phyloP scores from a whole-genome alignment of 805 yeast genomes.

The Starmerella riodocensis region DNA sequence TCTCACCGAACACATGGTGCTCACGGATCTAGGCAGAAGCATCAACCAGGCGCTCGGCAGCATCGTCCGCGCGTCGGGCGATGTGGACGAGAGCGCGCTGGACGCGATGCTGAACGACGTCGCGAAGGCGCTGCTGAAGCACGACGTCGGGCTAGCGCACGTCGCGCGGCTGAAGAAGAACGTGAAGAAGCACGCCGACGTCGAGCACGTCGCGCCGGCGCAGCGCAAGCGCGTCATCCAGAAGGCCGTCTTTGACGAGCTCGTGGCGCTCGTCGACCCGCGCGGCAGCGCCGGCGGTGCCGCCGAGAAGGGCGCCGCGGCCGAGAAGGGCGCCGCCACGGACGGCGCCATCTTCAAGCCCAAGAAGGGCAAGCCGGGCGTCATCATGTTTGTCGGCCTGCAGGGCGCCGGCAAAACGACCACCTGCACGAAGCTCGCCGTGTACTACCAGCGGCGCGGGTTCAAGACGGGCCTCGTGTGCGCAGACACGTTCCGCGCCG shows the following conservation, averaged over 20 bases:
- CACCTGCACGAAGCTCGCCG: slow-evolving; percentile 91
- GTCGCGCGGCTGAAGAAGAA: slow-evolving; percentile 67
- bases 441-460: slow-evolving; percentile 83
- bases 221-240: slow-evolving; percentile 74
- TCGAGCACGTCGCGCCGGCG: slow-evolving; percentile 38
- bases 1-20: slow-evolving; percentile 39
- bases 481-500: slow-evolving; percentile 99
- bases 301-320: background rate
- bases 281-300: slow-evolving; percentile 17
- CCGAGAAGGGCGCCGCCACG: slow-evolving; percentile 8
- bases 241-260: slow-evolving; percentile 87
- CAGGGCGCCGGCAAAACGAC: slow-evolving; percentile 99
- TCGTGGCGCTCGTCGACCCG: slow-evolving; percentile 73
- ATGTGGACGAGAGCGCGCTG: slow-evolving; percentile 49
- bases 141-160: slow-evolving; percentile 83
- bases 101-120: slow-evolving; percentile 72
- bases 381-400: slow-evolving; percentile 94
- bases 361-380: slow-evolving; percentile 62
- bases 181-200: slow-evolving; percentile 45
- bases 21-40: slow-evolving; percentile 66
- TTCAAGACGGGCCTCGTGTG: slow-evolving; percentile 92
- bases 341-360: slow-evolving; percentile 51
- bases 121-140: slow-evolving; percentile 76
- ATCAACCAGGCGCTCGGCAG: slow-evolving; percentile 61
- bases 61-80: slow-evolving; percentile 40